phyloP scores from a whole-genome alignment of 1,139 yeast species.

The Suhomyces panamericanus region DNA sequence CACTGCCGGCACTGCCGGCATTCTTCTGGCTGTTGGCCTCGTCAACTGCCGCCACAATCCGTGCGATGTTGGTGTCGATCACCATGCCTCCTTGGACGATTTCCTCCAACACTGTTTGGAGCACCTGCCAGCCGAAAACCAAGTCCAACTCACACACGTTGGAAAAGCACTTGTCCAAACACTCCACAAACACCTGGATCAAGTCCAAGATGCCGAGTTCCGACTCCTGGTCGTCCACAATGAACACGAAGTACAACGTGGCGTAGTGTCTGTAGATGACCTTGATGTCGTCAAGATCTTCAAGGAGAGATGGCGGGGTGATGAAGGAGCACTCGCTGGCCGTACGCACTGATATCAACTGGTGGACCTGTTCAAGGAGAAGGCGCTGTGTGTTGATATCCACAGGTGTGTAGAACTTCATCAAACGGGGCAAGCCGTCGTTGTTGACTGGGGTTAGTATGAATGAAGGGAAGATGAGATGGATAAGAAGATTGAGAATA shows the following conservation, averaged over 20 bases:
- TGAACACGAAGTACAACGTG: slow-evolving; percentile 88
- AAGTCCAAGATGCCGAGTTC: slow-evolving; percentile 91
- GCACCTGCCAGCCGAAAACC: slow-evolving; percentile 96
- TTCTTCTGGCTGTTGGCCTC: slow-evolving; percentile 54
- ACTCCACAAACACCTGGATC: slow-evolving; percentile 95
- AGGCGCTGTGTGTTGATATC: slow-evolving; percentile 74
- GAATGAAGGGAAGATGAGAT: too few relatives aligned
- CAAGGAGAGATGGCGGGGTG: slow-evolving; percentile 75
- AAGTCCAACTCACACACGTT: slow-evolving; percentile 94
- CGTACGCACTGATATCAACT: slow-evolving; percentile 64
- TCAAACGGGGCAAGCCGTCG: slow-evolving; percentile 86
- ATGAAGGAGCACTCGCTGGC: slow-evolving; percentile 78
- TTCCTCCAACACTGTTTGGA: slow-evolving; percentile 89
- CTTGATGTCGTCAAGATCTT: slow-evolving; percentile 74
- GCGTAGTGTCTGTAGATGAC: slow-evolving; percentile 95
- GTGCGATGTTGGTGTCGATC: slow-evolving; percentile 83
- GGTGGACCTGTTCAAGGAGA: slow-evolving; percentile 72
- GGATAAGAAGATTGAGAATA: slow-evolving; percentile 15
- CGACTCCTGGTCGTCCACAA: slow-evolving; percentile 93
- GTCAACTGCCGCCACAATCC: slow-evolving; percentile 81
- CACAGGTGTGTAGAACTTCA: slow-evolving; percentile 91
- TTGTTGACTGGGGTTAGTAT: slow-evolving; percentile 62
- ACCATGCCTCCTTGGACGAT: slow-evolving; percentile 98
- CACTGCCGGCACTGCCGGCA: slow-evolving; percentile 13
- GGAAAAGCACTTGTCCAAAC: slow-evolving; percentile 86